Conservation (phyloP, 495 filamentous ascomycete species). For the Trichoderma parareesei region DNA sequence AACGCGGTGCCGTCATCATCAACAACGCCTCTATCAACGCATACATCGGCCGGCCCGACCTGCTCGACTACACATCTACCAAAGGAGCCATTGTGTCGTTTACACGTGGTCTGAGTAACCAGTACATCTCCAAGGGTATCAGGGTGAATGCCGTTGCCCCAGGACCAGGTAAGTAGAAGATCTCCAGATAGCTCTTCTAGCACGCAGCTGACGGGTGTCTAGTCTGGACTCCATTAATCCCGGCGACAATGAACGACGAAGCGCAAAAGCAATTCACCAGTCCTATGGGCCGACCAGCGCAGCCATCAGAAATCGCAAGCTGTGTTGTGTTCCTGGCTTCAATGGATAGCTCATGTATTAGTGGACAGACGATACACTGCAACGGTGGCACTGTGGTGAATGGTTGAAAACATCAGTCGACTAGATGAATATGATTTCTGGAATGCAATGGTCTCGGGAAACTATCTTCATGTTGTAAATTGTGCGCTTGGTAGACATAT, state of each 20-base stretch:
- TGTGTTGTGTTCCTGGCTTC: slow-evolving; percentile 83
- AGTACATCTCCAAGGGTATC: slow-evolving; percentile 63
- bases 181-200: slow-evolving; percentile 13
- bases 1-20: slow-evolving; percentile 69
- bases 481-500: too few relatives aligned
- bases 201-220: neutral
- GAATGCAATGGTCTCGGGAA: too few relatives aligned
- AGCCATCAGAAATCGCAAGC: slow-evolving; percentile 72
- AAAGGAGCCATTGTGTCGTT: slow-evolving; percentile 82
- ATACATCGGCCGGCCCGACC: slow-evolving; percentile 72
- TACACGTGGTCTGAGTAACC: slow-evolving; percentile 70
- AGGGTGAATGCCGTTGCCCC: slow-evolving; percentile 76
- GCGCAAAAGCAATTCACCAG: slow-evolving; percentile 66
- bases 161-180: slow-evolving; percentile 39
- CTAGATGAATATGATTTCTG: too few relatives aligned
- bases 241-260: slow-evolving; percentile 63
- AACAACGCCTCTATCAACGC: slow-evolving; percentile 77
- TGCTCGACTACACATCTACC: slow-evolving; percentile 78
- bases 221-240: slow-evolving; percentile 78
- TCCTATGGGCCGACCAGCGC: slow-evolving; percentile 72
- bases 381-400: slow-evolving; percentile 60
- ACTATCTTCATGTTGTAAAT: too few relatives aligned
- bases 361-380: slow-evolving; percentile 56
- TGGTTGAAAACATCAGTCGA: slow-evolving; percentile 30
- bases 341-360: slow-evolving; percentile 61